Evolutionary conservation across 371 early-diverging fungal genomes (phyloP).

Genomic region (Gilbertella persicaria): DNA sequence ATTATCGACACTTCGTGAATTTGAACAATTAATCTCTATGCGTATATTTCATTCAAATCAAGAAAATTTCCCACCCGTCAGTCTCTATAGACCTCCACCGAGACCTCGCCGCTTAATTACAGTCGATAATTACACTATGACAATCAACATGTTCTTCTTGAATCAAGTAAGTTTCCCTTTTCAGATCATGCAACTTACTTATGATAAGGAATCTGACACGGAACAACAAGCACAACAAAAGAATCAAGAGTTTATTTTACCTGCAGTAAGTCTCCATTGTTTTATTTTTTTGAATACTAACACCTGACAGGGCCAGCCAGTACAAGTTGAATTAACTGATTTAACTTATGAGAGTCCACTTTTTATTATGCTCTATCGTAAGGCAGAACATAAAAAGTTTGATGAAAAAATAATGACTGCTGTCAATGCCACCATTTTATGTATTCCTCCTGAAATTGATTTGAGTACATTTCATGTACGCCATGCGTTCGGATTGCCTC

Average conservation of each 20-base stretch:
- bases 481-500: neutral
- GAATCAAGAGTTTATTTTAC: neutral
- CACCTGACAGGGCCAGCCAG: constrained; percentile 2
- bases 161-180: constrained; percentile 6
- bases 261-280: neutral
- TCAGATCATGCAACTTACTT: neutral
- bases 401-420: neutral
- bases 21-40: constrained; percentile 27
- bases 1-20: constrained; percentile 12
- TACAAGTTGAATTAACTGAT: neutral
- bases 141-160: constrained; percentile 22
- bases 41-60: constrained; percentile 17
- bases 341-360: constrained; percentile 17
- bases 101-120: constrained; percentile 26
- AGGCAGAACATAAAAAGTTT: neutral
- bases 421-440: neutral
- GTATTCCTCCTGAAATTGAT: neutral
- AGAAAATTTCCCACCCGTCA: neutral
- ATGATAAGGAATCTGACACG: neutral
- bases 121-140: constrained; percentile 26
- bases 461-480: constrained; percentile 5
- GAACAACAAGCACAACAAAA: neutral
- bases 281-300: neutral
- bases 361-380: constrained; percentile 11
- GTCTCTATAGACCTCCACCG: constrained; percentile 6